Conservation (phyloP, 2,329 filamentous ascomycete species). For the Ophiostoma perfectum region DNA sequence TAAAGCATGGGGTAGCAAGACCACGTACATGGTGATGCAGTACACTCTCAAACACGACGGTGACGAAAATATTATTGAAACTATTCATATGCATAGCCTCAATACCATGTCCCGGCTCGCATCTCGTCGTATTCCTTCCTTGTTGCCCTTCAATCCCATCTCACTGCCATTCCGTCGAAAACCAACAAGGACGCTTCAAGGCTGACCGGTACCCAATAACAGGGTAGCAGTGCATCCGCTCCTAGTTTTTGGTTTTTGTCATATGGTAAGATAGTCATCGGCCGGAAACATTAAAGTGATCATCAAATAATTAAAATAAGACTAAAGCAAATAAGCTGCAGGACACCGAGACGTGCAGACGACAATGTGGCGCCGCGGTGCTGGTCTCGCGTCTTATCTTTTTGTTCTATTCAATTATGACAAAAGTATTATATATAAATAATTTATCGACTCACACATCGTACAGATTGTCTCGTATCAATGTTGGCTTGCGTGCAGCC, state of each 20-base stretch:
- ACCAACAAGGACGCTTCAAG: no score
- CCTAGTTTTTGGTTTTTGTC: no score
- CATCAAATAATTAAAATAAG: not conserved
- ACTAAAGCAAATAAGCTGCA: slow-evolving; percentile 12
- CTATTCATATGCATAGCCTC: no score
- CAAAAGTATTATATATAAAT: not conserved
- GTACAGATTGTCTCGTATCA: not conserved
- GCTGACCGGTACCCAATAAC: no score
- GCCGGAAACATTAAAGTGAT: not conserved
- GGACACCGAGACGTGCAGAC: slow-evolving; percentile 22
- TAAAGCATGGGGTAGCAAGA: not conserved
- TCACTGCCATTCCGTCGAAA: no score
- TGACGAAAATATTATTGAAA: no score
- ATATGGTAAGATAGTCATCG: no score
- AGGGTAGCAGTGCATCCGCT: no score
- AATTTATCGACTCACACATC: not conserved
- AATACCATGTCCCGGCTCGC: no score
- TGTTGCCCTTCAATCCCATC: no score
- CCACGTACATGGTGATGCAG: not conserved
- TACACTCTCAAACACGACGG: not conserved
- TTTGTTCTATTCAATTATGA: not conserved
- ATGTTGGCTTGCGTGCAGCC: not conserved
- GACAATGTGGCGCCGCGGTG: slow-evolving; percentile 16
- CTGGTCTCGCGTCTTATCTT: not conserved
- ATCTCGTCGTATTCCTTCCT: no score